These are phyloP conservation scores for Daldinia loculata DNA, from an alignment of 495 filamentous ascomycete genomes.

Conservation along the genomic window DNA sequence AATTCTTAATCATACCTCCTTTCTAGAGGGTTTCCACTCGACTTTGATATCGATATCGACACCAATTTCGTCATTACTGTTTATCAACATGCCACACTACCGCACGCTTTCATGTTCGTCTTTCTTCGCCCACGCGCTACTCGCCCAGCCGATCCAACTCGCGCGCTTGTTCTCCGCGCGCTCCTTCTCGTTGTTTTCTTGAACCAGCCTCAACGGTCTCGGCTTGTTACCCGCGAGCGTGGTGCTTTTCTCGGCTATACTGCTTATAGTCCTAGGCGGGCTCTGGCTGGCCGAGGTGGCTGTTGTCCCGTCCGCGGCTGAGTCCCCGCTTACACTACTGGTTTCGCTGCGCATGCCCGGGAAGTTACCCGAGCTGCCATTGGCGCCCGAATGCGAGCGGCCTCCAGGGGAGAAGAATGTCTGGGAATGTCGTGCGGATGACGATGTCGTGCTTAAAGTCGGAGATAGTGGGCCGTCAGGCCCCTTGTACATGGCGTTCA, in stretches of 20 bases:
- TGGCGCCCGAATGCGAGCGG: slow-evolving; percentile 31
- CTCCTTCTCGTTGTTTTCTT: slow-evolving; percentile 62
- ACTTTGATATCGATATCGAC: neutral
- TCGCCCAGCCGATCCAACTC: slow-evolving; percentile 67
- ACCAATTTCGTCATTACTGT: neutral
- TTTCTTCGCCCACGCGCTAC: slow-evolving; percentile 52
- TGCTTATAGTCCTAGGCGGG: slow-evolving; percentile 58
- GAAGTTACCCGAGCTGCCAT: slow-evolving; percentile 59
- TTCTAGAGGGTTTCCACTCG: neutral
- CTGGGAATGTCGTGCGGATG: slow-evolving; percentile 53
- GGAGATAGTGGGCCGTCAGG: slow-evolving; percentile 65
- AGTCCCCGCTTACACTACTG: slow-evolving; percentile 70
- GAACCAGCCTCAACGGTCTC: slow-evolving; percentile 85
- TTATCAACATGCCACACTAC: slow-evolving; percentile 4
- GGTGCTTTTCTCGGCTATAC: slow-evolving; percentile 64
- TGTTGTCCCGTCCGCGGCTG: slow-evolving; percentile 58
- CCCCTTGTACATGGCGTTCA: slow-evolving; percentile 83
- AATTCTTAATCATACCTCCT: neutral
- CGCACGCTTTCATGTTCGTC: slow-evolving; percentile 45
- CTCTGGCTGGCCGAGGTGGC: slow-evolving; percentile 62
- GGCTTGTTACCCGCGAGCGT: slow-evolving; percentile 76
- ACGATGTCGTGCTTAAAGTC: slow-evolving; percentile 54
- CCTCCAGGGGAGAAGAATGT: slow-evolving; percentile 50
- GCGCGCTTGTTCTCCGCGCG: slow-evolving; percentile 56
- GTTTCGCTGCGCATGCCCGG: slow-evolving; percentile 65